These are phyloP conservation scores for Micractinium sp. DNA, from an alignment of 139 green algal species.

Conservation along the genomic window DNA sequence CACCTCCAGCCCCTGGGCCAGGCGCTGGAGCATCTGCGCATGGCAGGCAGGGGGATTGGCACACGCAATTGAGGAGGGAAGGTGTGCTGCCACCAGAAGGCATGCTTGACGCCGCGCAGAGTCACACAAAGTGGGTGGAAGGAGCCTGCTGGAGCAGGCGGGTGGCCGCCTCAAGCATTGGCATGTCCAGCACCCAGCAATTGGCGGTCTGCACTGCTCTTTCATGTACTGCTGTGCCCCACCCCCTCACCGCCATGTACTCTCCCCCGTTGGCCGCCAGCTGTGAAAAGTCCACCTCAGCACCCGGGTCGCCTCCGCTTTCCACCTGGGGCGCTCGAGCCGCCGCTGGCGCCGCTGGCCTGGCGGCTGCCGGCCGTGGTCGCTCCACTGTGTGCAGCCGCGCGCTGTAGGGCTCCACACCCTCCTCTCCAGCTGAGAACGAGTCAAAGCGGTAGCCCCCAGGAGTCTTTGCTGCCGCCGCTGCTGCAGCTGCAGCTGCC, in stretches of 20 bases:
- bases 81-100: not conserved
- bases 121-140: not conserved
- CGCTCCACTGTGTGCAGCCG: constrained; percentile 1
- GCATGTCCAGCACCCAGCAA: not conserved
- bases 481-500: too few species aligned
- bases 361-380: not conserved
- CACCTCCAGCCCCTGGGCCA: not conserved
- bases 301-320: not conserved
- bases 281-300: not conserved
- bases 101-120: not conserved
- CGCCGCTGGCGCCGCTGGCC: not conserved
- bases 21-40: constrained; percentile 19
- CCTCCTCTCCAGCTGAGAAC: constrained; percentile 1
- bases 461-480: not conserved
- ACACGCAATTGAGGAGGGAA: not conserved
- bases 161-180: too few species aligned
- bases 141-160: too few species aligned
- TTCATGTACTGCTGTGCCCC: not conserved
- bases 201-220: too few species aligned
- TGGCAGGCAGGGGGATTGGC: not conserved
- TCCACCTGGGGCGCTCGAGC: not conserved
- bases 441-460: not conserved
- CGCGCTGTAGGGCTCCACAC: constrained; percentile 20
- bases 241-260: constrained; percentile 4
- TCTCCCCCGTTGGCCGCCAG: not conserved